Evolutionary conservation across 176 grass and related monocot genomes (phyloP).

Genomic region (Cymbopogon citratus): DNA sequence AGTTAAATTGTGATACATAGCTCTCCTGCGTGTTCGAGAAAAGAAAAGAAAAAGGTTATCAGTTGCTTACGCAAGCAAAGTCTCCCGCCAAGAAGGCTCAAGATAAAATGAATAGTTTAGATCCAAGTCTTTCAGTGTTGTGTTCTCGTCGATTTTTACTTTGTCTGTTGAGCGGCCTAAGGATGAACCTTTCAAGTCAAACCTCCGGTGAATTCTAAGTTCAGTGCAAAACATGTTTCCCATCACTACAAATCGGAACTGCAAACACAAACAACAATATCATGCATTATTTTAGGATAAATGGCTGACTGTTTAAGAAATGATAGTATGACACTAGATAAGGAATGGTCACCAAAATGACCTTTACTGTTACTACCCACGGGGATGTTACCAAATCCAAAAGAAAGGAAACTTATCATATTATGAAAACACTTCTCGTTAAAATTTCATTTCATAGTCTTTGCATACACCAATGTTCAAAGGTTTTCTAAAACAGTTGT

Average conservation of each 20-base stretch:
- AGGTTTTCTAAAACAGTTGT: slow-evolving; percentile 2
- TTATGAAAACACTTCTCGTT: neutral
- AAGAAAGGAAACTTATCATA: neutral
- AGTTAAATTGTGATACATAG: neutral
- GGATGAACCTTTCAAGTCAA: slow-evolving; percentile 97
- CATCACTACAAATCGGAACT: slow-evolving; percentile 99
- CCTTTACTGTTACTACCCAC: neutral
- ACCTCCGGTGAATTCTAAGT: slow-evolving; percentile 88
- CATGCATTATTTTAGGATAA: neutral
- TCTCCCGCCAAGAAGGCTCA: slow-evolving; percentile 92
- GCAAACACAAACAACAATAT: slow-evolving; percentile 22
- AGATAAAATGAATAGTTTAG: slow-evolving; percentile 90
- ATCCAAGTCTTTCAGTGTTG: slow-evolving; percentile 96
- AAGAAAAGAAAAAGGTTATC: neutral
- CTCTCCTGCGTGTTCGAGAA: neutral
- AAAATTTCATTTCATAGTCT: neutral
- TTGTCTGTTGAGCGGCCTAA: slow-evolving; percentile 87
- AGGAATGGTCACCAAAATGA: neutral
- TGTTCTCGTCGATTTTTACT: slow-evolving; percentile 95
- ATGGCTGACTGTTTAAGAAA: neutral
- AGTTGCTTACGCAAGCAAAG: slow-evolving; percentile 67
- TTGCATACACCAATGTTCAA: neutral
- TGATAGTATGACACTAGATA: neutral
- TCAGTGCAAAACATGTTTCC: slow-evolving; percentile 99
- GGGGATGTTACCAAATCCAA: neutral